Conservation (phyloP, 257 asterid species). For the Apocynum venetum region DNA sequence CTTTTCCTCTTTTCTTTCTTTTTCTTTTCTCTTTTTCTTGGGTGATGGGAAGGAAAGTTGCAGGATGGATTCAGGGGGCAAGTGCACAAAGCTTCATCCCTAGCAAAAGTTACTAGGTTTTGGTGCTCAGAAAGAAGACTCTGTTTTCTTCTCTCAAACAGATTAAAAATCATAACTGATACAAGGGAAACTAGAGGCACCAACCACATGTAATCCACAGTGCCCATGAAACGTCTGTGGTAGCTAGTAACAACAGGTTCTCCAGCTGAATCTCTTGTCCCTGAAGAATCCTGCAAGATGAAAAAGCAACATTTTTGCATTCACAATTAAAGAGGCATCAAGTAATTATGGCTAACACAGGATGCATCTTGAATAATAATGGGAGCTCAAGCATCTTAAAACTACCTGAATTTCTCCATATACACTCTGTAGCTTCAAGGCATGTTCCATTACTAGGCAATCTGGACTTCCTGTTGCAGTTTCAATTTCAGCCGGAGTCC, state of each 20-base stretch:
- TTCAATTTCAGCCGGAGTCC: conserved; percentile 83
- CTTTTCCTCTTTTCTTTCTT: not conserved
- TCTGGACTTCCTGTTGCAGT: conserved; percentile 71
- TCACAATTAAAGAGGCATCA: not conserved
- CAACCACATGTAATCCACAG: conserved; percentile 96
- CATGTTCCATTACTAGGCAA: conserved; percentile 61
- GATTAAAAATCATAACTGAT: not conserved
- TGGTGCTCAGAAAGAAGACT: not conserved
- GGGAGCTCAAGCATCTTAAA: conserved; percentile 14
- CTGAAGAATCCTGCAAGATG: conserved; percentile 49
- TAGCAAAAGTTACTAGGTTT: not conserved
- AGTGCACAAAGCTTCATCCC: conserved; percentile 1
- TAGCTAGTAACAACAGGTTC: conserved; percentile 90
- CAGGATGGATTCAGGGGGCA: not conserved
- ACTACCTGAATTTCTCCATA: conserved; percentile 77
- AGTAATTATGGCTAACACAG: not conserved
- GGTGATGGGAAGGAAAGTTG: not conserved
- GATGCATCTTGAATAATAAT: conserved; percentile 1
- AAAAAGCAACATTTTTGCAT: not conserved
- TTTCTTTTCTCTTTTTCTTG: not conserved
- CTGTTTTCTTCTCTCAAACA: not conserved
- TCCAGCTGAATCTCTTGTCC: conserved; percentile 70
- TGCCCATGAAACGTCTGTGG: conserved; percentile 76
- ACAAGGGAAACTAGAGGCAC: conserved; percentile 24
- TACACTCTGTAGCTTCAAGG: conserved; percentile 67